Conservation (phyloP, 2,329 filamentous ascomycete genomes). For the Tolypocladium tundrense region DNA sequence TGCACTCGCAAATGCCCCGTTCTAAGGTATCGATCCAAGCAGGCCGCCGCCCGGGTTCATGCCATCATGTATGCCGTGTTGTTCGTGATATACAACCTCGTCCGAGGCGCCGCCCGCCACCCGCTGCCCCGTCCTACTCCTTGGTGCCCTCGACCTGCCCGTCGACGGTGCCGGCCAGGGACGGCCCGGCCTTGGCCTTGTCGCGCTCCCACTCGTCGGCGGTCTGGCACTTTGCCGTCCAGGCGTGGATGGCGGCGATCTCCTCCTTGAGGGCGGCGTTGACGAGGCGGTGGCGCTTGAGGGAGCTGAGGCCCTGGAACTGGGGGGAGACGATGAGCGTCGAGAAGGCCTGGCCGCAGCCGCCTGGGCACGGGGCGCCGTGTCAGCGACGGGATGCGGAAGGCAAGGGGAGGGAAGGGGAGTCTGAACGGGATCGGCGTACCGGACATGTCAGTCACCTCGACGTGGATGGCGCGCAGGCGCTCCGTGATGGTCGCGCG, state of each 20-base stretch:
- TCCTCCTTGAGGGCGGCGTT: conserved; percentile 76
- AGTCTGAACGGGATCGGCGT: conserved; percentile 10
- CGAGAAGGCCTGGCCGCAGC: conserved; percentile 52
- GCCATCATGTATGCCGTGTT: background rate
- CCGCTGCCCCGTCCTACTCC: background rate
- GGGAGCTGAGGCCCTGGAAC: conserved; percentile 62
- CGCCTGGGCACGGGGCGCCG: conserved; percentile 21
- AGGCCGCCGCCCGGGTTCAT: background rate
- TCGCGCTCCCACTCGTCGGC: conserved; percentile 79
- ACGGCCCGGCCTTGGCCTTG: conserved; percentile 26
- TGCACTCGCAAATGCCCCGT: background rate
- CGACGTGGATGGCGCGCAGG: conserved; percentile 67
- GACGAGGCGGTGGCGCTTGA: conserved; percentile 79
- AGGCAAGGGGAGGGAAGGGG: too few relatives aligned
- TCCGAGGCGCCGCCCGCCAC: background rate
- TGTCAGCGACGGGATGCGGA: background rate
- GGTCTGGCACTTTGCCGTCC: conserved; percentile 90
- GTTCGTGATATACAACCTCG: background rate
- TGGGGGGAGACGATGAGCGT: conserved; percentile 52
- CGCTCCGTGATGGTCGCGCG: conserved; percentile 57
- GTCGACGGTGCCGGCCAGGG: conserved; percentile 32
- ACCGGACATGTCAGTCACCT: conserved; percentile 92
- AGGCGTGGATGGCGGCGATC: conserved; percentile 86
- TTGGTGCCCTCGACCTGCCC: conserved; percentile 28
- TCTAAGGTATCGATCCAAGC: background rate